Conservation (phyloP, 371 early-diverging fungal genomes). For the Lichtheimia ramosa region DNA sequence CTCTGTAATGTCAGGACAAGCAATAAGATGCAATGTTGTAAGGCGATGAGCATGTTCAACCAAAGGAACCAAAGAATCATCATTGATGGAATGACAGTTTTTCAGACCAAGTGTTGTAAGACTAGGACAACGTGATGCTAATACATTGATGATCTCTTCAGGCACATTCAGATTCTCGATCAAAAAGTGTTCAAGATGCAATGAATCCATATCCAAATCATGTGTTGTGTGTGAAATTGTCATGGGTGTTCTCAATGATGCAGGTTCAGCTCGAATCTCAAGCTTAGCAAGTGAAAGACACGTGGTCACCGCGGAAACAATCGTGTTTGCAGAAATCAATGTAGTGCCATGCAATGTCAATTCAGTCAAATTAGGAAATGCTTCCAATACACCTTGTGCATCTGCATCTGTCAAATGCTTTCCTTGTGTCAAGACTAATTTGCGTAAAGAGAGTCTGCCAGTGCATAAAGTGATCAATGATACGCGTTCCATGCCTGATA, state of each 20-base stretch:
- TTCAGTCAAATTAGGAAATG: conserved; percentile 21
- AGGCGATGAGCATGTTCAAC: neutral
- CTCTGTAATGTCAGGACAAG: conserved; percentile 17
- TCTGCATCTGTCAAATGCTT: conserved; percentile 13
- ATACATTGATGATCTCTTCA: conserved; percentile 1
- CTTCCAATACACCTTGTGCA: conserved; percentile 3
- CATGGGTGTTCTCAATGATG: neutral
- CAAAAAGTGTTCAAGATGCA: neutral
- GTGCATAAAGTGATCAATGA: conserved; percentile 16
- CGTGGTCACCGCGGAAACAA: conserved; percentile 5
- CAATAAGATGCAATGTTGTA: conserved; percentile 8
- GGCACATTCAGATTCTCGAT: conserved; percentile 11
- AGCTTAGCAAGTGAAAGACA: conserved; percentile 23
- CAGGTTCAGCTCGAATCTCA: conserved; percentile 25
- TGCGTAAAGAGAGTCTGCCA: conserved; percentile 9
- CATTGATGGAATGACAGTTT: conserved; percentile 10
- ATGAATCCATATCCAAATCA: neutral
- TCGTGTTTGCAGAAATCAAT: conserved; percentile 9
- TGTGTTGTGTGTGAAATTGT: neutral
- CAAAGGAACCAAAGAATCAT: conserved; percentile 1
- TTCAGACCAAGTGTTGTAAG: conserved; percentile 7
- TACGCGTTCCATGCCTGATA: conserved; percentile 7
- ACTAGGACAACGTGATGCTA: neutral
- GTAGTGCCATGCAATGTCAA: conserved; percentile 23
- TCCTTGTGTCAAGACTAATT: conserved; percentile 29